Percentiles rank a stretch among this genome's conserved stretches.
Evolutionary conservation across 1,284 basidiomycete species (phyloP).

Genomic region (Mycosarcoma maydis): DNA sequence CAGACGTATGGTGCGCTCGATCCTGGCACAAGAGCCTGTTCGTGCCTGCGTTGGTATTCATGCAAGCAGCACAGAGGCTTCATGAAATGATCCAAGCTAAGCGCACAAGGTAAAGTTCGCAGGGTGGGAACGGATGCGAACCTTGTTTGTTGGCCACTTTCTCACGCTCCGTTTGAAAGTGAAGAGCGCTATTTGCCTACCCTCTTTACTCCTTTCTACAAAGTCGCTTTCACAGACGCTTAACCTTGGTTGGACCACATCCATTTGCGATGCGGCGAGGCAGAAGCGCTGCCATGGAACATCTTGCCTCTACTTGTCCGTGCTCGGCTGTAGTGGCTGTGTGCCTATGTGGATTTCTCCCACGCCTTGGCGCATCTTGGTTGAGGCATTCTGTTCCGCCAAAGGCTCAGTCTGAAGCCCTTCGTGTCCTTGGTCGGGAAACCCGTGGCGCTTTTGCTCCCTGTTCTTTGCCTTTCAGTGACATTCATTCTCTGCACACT

Average conservation of each 20-base stretch:
- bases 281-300: neutral
- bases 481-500: too few relatives aligned
- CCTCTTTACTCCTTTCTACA: neutral
- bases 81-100: too few relatives aligned
- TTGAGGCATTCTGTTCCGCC: too few relatives aligned
- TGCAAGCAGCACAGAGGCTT: too few relatives aligned
- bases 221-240: constrained; percentile 1
- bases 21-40: neutral
- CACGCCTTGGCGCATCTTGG: constrained; percentile 4
- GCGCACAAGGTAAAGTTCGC: neutral
- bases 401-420: too few relatives aligned
- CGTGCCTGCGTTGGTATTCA: too few relatives aligned
- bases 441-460: too few relatives aligned
- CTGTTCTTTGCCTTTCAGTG: neutral
- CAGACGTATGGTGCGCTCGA: neutral
- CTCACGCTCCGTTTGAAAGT: constrained; percentile 13
- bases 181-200: constrained; percentile 1
- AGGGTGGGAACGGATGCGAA: constrained; percentile 17
- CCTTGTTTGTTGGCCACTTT: constrained; percentile 24
- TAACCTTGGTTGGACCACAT: neutral
- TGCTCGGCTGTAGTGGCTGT: constrained; percentile 4
- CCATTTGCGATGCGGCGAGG: constrained; percentile 1
- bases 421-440: too few relatives aligned
- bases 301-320: constrained; percentile 5
- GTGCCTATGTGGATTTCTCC: too few relatives aligned